These are phyloP conservation scores for Gaultheria prostrata DNA, from an alignment of 148 eudicot species.

Conservation along the genomic window DNA sequence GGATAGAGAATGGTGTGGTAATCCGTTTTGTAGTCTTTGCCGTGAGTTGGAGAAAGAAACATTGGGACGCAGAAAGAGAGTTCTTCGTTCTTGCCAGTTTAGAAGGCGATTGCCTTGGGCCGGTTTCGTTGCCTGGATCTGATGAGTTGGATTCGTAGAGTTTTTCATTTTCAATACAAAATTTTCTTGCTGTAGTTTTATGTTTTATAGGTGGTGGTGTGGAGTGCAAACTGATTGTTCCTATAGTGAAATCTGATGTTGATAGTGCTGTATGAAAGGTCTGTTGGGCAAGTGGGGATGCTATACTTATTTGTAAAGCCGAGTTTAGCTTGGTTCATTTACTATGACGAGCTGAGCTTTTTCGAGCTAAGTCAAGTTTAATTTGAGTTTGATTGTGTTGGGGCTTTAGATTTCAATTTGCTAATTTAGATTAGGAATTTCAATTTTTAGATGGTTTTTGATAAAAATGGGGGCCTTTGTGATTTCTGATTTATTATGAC, in stretches of 20 bases:
- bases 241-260: background rate
- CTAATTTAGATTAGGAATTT: too few species aligned
- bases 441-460: too few species aligned
- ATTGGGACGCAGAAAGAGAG: constrained; percentile 16
- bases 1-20: constrained; percentile 43
- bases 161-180: background rate
- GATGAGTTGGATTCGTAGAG: constrained; percentile 35
- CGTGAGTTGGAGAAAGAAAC: constrained; percentile 38
- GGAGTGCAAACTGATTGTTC: background rate
- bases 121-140: constrained; percentile 36
- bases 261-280: background rate
- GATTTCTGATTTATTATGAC: too few species aligned
- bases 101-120: constrained; percentile 50
- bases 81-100: constrained; percentile 40
- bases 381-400: too few species aligned
- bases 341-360: too few species aligned
- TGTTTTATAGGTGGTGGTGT: constrained; percentile 4
- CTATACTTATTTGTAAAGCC: too few species aligned
- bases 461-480: too few species aligned
- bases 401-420: too few species aligned
- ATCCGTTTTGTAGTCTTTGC: constrained; percentile 36
- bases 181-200: background rate
- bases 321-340: too few species aligned
- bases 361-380: too few species aligned
- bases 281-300: background rate